These are phyloP conservation scores for Phanerochaete carnosa DNA, from an alignment of 768 basidiomycete species.

Conservation along the genomic window DNA sequence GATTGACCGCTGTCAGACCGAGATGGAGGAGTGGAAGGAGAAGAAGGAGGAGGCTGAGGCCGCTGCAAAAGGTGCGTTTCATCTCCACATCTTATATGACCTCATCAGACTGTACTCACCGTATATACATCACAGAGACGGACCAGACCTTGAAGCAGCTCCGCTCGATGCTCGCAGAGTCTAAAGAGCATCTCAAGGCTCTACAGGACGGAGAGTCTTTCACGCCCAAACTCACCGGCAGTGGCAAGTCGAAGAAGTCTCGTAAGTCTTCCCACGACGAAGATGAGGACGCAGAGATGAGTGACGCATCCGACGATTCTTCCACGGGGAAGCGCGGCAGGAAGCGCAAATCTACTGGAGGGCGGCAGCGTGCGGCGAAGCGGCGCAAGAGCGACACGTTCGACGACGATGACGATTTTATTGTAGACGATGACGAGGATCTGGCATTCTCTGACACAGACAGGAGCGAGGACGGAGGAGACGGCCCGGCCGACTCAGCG, in stretches of 20 bases:
- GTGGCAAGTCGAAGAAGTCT: constrained; percentile 6
- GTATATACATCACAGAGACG: constrained; percentile 29
- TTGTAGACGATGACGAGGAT: constrained; percentile 26
- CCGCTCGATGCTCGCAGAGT: constrained; percentile 36
- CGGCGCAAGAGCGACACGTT: constrained; percentile 31
- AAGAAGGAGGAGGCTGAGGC: constrained; percentile 38
- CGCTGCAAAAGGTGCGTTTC: constrained; percentile 38
- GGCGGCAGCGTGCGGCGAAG: constrained; percentile 43
- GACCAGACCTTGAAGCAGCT: constrained; percentile 36
- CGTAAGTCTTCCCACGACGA: constrained; percentile 16
- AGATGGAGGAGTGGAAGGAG: constrained; percentile 37
- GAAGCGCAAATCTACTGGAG: constrained; percentile 47
- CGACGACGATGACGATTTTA: constrained; percentile 35
- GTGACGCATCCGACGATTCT: not conserved
- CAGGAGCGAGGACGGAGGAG: constrained; percentile 7
- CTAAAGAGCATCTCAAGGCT: constrained; percentile 44
- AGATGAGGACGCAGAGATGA: constrained; percentile 1
- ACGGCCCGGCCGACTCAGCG: not conserved
- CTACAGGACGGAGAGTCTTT: constrained; percentile 44
- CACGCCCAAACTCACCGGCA: constrained; percentile 36
- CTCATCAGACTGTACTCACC: not conserved
- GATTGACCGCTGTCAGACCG: constrained; percentile 33
- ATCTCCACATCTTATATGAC: not conserved
- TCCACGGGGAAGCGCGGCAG: constrained; percentile 23
- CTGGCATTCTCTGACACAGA: constrained; percentile 19